Base-by-base conservation (phyloP, 2,329 filamentous ascomycete species). In the Xylariaceae sp. region DNA sequence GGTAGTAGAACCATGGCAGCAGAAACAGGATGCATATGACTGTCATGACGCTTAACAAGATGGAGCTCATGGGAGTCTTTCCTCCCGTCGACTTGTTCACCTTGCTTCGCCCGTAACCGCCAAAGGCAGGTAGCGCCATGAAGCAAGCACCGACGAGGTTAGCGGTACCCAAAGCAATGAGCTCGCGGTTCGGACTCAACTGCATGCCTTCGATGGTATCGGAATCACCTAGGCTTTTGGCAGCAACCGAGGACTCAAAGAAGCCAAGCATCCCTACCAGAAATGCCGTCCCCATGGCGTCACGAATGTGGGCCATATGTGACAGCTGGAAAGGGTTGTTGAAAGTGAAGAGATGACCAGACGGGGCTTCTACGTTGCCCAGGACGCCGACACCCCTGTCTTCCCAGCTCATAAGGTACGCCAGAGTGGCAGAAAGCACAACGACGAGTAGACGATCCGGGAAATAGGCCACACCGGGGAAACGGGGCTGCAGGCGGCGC, bases 241-340 rank as follows among this genome's bases (percentile, higher is more conserved):
- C 92, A 1, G 92, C 92, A 9, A 98, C 88, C 0, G 88, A 95
- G 3, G 88, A 95, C 63, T 98, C 92, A 54, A 98, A 98, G 64
- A 98, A 98, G n/a, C 92, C 92, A 0, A 98, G 79, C 16, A 98
- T 72, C 1, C 89, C 88, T 48, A 98, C 95, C 38, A 97, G 72
- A 56, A 98, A 95, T 0, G 88, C 85, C 0, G 92, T 97, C 36
- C 86, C 83, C 74, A 97, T 84, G 26, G 88, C 85, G 46, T 88
- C 84, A 15, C 85, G 82, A 38, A 94, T 85, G 57, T 96, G 84
- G 16, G 78, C 74, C 70, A 97, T 81, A 51, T 94, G 78, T 4
- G 77, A 71, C 2, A 77, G 66, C 48, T 81, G 78, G 55, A 96
- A 92, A 0, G 92, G 90, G 74, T 89, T 96, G 45, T 85, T 80